Percentiles rank a stretch among this genome's conserved stretches.
Evolutionary conservation across 139 green algal species (phyloP).

Genomic region (Raphidocelis subcapitata): DNA sequence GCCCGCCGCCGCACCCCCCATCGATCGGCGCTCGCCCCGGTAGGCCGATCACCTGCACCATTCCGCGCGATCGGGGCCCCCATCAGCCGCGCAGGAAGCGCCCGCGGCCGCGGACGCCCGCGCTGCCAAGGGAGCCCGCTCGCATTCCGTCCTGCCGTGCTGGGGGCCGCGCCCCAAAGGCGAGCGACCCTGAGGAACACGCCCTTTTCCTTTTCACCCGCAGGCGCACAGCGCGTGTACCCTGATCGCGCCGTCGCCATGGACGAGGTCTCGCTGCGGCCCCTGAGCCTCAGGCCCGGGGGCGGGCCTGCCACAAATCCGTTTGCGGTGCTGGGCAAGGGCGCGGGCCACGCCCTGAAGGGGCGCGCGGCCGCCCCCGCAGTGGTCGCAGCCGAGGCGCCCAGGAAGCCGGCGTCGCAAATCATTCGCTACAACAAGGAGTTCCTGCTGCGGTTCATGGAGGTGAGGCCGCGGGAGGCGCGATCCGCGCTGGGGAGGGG

Average conservation of each 20-base stretch:
- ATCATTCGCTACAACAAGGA: conserved; percentile 66
- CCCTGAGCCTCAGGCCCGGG: conserved; percentile 53
- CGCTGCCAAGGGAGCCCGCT: too few species aligned
- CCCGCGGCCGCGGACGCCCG: too few species aligned
- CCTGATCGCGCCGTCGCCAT: conserved; percentile 27
- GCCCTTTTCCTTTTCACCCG: too few species aligned
- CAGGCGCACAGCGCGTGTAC: not conserved
- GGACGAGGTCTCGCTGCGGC: conserved; percentile 54
- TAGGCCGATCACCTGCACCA: too few species aligned
- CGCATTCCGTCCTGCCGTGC: too few species aligned
- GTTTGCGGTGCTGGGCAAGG: conserved; percentile 71
- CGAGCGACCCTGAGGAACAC: too few species aligned
- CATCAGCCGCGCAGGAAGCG: too few species aligned
- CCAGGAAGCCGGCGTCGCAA: conserved; percentile 55
- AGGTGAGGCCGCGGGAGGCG: conserved; percentile 38
- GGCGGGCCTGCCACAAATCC: conserved; percentile 56
- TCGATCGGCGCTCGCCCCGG: too few species aligned
- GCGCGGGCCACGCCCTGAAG: conserved; percentile 57
- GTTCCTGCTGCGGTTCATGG: conserved; percentile 76
- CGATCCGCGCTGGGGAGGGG: not conserved
- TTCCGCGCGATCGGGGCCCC: too few species aligned
- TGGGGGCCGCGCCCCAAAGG: too few species aligned
- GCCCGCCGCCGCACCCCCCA: too few species aligned
- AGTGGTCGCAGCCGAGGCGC: conserved; percentile 31
- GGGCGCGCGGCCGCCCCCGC: conserved; percentile 19